Evolutionary conservation across 371 early-diverging fungal species (phyloP), one percentile per base, ranked within the genome.

Genomic region (Mortierella sp.): DNA sequence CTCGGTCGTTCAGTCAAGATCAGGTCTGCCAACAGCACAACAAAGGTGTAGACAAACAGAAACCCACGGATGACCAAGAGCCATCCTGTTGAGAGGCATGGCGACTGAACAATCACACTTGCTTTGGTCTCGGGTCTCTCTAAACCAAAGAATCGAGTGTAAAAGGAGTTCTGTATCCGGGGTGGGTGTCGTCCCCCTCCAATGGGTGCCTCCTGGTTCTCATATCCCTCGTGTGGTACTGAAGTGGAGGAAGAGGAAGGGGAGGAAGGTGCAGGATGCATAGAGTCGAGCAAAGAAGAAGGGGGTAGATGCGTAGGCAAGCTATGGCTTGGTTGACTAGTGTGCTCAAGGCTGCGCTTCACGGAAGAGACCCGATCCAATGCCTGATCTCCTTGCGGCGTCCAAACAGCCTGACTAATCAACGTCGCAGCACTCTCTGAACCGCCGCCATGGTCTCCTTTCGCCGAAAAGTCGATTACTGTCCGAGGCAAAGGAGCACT

Each of bases 61-160:
- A 57, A 0, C 9, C 15, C 48, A 0, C 79, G 72, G n/a, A 79
- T 12, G 37, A 26, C 9, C 26, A 79, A 66, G 51, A 79, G 30
- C 9, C n/a, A 44, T 0, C 73, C 70, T 0, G 73, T 72, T 14
- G 63, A 37, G 0, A 72, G 9, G 73, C 72, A 72, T 12, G 56
- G 62, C 16, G 73, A 72, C 23, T 28, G 63, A 0, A 72, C 73
- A 55, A 69, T 58, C 18, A 51, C 73, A 16, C 43, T 45, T 0
- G 73, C 61, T 21, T 58, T 53, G 7, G 79, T 66, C 45, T 56
- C 60, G 21, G 72, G 46, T 3, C 26, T 7, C n/a, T 79, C 73
- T 4, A 79, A 52, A 5, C 65, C 37, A 55, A 79, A 79, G 47
- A 72, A 56, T 7, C 79, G 72, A 21, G 70, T 66, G 44, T 79